These are phyloP conservation scores for Insectozyma bohioensis DNA, from an alignment of 1,139 yeast genomes.

Conservation along the genomic window DNA sequence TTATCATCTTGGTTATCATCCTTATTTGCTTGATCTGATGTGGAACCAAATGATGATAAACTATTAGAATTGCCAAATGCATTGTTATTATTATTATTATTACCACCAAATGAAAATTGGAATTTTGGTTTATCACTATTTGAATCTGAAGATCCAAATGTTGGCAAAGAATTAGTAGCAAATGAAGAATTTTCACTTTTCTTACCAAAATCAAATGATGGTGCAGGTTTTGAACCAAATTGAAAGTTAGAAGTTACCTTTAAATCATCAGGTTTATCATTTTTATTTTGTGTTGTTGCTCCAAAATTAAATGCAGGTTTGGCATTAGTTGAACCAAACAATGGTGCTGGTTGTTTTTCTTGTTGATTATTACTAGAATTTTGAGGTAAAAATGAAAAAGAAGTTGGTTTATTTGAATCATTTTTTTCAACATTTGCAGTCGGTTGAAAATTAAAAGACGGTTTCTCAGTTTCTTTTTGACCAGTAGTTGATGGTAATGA, in stretches of 20 bases:
- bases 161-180: background rate
- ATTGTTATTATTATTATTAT: background rate
- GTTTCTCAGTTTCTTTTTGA: background rate
- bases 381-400: too few species aligned
- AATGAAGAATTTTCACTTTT: conserved; percentile 1
- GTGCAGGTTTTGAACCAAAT: conserved; percentile 14
- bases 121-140: conserved; percentile 3
- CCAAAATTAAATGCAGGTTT: conserved; percentile 21
- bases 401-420: background rate
- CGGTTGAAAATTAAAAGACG: background rate
- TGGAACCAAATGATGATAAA: conserved; percentile 14
- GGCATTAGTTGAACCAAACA: conserved; percentile 10
- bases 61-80: conserved; percentile 1
- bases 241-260: conserved; percentile 12
- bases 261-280: conserved; percentile 5
- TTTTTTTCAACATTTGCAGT: background rate
- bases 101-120: background rate
- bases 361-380: too few species aligned
- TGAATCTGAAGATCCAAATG: conserved; percentile 1
- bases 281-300: conserved; percentile 3
- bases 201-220: background rate
- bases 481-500: background rate
- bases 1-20: conserved; percentile 14
- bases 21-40: background rate
- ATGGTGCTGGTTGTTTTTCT: conserved; percentile 11